These are phyloP conservation scores for Trichosporon sp. DNA, from an alignment of 1,284 basidiomycete species.

Conservation along the genomic window DNA sequence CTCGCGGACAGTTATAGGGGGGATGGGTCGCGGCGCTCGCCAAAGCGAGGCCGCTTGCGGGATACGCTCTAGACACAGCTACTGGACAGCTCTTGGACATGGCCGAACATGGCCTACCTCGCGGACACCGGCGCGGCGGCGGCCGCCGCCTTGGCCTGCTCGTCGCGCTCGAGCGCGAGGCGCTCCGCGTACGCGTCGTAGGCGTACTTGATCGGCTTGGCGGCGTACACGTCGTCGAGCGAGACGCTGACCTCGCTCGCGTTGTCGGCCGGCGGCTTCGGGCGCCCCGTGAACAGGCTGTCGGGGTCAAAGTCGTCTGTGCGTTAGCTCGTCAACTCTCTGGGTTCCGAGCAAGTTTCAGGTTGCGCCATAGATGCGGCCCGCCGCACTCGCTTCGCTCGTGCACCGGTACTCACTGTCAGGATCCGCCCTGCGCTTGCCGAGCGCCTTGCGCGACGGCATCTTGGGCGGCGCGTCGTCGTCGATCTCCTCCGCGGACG, in stretches of 20 bases:
- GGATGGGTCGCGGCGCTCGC: too few relatives aligned
- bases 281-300: slow-evolving; percentile 35
- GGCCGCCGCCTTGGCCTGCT: slow-evolving; percentile 4
- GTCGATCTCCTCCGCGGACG: slow-evolving; percentile 17
- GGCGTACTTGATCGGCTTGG: slow-evolving; percentile 42
- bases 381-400: too few relatives aligned
- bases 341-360: neutral
- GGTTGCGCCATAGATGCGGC: too few relatives aligned
- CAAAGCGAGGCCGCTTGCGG: too few relatives aligned
- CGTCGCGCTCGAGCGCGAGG: slow-evolving; percentile 13
- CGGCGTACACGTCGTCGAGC: slow-evolving; percentile 31
- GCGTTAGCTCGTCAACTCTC: neutral
- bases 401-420: slow-evolving; percentile 36
- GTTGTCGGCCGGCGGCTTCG: slow-evolving; percentile 14
- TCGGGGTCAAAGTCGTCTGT: slow-evolving; percentile 42
- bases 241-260: slow-evolving; percentile 31
- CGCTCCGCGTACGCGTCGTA: slow-evolving; percentile 49
- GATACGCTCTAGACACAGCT: too few relatives aligned
- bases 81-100: too few relatives aligned
- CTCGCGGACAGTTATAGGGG: too few relatives aligned
- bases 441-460: slow-evolving; percentile 46
- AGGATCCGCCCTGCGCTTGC: slow-evolving; percentile 41
- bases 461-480: slow-evolving; percentile 27
- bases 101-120: neutral
- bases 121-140: neutral